Evolutionary conservation across 2,329 filamentous ascomycete species (phyloP), one percentile per base, ranked within the genome.

Genomic region (Berkeleyomyces basicola): DNA sequence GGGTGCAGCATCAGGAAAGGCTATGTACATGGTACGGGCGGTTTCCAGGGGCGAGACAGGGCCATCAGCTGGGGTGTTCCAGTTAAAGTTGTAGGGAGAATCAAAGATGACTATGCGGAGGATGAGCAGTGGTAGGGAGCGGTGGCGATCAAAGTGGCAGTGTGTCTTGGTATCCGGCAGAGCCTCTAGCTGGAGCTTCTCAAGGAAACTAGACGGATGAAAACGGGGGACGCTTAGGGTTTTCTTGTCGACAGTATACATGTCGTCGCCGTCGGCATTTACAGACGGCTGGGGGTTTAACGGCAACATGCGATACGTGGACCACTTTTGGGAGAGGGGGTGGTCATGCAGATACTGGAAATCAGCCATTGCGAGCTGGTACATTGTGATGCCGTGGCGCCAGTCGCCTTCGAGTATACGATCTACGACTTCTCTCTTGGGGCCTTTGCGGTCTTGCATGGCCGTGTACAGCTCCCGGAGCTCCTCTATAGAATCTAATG

Each of bases 161-260:
- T 95, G 88, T 4, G 87, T 87, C 72, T 93, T 95, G 67, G 91
- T 82, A 64, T 93, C 80, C 0, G 89, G 87, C 1, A 88, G 77
- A 16, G 90, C 80, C 69, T 91, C 85, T 47, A 78, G 77, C 67
- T 91, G 86, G 1, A 96, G 80, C 67, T 85, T 86, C 66, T 82
- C 82, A 44, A 95, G 76, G 71, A 95, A 95, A 0, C 86, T 88
- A 3, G 87, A 83, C 0, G 88, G 86, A 69, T 95, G 88, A 68
- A 93, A 88, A 14, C 86, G 83, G 9, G 89, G 88, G 58, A 85
- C 74, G 3, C 71, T 69, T 40, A 83, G 71, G 5, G 77, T 75
- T 66, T 74, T 71, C 58, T 73, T 72, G 68, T 82, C 77, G 11
- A 75, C 68, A 7, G 46, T 16, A 43, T 62, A 62, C 2, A 62